These are phyloP conservation scores for Backusella mclennaniae DNA, from an alignment of 192 early-diverging fungal genomes.

Conservation along the genomic window DNA sequence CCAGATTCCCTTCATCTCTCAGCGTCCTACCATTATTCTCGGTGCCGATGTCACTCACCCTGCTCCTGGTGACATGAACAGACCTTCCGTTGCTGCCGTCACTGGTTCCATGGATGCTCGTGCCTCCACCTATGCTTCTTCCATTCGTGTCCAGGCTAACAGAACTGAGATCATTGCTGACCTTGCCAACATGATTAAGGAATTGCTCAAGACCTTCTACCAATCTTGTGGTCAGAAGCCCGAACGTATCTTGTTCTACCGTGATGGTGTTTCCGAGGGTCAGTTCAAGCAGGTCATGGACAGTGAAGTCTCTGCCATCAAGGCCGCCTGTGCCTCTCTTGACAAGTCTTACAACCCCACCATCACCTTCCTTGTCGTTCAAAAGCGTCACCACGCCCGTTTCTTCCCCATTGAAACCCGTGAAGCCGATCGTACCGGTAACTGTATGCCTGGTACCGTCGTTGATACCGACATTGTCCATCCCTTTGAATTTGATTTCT, in stretches of 20 bases:
- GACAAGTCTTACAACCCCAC: slow-evolving; percentile 71
- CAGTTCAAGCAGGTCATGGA: slow-evolving; percentile 77
- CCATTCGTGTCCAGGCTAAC: slow-evolving; percentile 63
- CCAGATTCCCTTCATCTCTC: slow-evolving; percentile 69
- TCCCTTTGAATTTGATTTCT: slow-evolving; percentile 86
- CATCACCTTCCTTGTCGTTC: slow-evolving; percentile 81
- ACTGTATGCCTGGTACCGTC: slow-evolving; percentile 83
- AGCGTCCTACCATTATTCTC: slow-evolving; percentile 77
- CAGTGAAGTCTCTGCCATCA: slow-evolving; percentile 57
- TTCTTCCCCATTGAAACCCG: slow-evolving; percentile 72
- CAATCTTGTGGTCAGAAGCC: slow-evolving; percentile 70
- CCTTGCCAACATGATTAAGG: slow-evolving; percentile 60
- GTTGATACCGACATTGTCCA: slow-evolving; percentile 71
- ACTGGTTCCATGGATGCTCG: slow-evolving; percentile 66
- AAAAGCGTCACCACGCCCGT: slow-evolving; percentile 90
- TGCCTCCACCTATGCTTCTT: slow-evolving; percentile 61
- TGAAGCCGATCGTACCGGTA: slow-evolving; percentile 71
- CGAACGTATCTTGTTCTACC: slow-evolving; percentile 77
- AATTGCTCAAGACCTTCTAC: slow-evolving; percentile 67
- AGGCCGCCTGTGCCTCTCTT: slow-evolving; percentile 56
- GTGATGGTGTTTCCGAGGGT: slow-evolving; percentile 90
- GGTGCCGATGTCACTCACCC: slow-evolving; percentile 92
- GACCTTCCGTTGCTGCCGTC: slow-evolving; percentile 77
- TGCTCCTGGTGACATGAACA: slow-evolving; percentile 58
- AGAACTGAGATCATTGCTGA: slow-evolving; percentile 72